phyloP scores from a whole-genome alignment of 495 filamentous ascomycete genomes.

The Hypoxylon subgilvum region DNA sequence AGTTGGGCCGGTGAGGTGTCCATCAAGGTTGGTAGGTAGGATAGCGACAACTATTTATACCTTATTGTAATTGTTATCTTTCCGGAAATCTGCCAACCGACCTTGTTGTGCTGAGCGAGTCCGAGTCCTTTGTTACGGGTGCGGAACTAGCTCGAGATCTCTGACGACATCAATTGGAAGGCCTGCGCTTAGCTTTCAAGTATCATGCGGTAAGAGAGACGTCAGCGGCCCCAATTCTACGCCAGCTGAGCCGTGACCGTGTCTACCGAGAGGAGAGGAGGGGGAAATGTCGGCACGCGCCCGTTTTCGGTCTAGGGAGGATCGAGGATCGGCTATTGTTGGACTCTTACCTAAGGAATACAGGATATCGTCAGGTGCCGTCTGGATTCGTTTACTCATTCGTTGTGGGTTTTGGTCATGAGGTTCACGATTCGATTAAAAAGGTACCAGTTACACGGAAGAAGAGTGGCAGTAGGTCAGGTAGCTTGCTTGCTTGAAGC shows the following conservation, averaged over 20 bases:
- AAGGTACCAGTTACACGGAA: not conserved
- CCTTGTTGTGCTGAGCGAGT: too few relatives aligned
- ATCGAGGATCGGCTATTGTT: slow-evolving; percentile 6
- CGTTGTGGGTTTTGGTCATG: slow-evolving; percentile 4
- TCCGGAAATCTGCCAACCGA: too few relatives aligned
- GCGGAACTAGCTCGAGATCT: slow-evolving; percentile 2
- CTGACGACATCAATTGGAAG: slow-evolving; percentile 26
- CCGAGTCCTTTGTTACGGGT: not conserved
- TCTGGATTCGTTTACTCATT: not conserved
- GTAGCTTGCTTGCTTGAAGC: not conserved
- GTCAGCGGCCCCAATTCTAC: slow-evolving; percentile 22
- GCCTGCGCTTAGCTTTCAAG: too few relatives aligned
- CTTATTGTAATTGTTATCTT: too few relatives aligned
- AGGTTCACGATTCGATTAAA: not conserved
- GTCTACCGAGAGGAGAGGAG: not conserved
- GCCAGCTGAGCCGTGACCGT: not conserved
- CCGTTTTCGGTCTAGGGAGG: slow-evolving; percentile 14
- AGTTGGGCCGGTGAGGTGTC: slow-evolving; percentile 8
- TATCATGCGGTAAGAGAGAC: slow-evolving; percentile 25
- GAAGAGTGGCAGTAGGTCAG: not conserved
- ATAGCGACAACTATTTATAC: slow-evolving; percentile 25
- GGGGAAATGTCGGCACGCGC: slow-evolving; percentile 1
- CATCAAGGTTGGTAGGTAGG: slow-evolving; percentile 33
- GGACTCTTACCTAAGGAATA: slow-evolving; percentile 13
- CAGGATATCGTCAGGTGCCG: not conserved